A percentile compares a stretch with the other conserved stretches of the same genome.
These are phyloP conservation scores for Begonia loranthoides DNA, from an alignment of 306 rosid genomes.

Conservation along the genomic window DNA sequence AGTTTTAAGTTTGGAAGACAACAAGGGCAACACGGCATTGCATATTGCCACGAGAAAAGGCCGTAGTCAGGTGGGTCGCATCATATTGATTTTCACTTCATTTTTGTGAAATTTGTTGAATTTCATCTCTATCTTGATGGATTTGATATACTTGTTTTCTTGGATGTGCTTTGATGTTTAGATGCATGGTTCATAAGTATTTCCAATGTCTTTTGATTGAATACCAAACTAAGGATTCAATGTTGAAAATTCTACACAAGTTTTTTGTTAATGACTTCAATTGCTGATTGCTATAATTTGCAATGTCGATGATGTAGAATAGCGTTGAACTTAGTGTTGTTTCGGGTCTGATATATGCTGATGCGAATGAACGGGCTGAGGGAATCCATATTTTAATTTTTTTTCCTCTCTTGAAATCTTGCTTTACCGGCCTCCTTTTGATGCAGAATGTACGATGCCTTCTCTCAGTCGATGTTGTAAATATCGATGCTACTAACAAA, in stretches of 20 bases:
- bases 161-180: background rate
- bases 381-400: background rate
- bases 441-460: constrained; percentile 67
- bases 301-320: too few species aligned
- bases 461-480: constrained; percentile 43
- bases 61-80: constrained; percentile 47
- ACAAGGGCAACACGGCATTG: constrained; percentile 84
- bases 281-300: background rate
- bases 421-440: constrained; percentile 3
- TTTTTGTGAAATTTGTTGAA: background rate
- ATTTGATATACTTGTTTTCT: background rate
- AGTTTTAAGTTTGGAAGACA: constrained; percentile 65
- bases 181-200: background rate
- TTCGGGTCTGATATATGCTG: too few species aligned
- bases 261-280: too few species aligned
- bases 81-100: constrained; percentile 4
- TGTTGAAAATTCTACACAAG: too few species aligned
- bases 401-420: background rate
- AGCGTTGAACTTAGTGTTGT: too few species aligned
- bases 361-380: too few species aligned
- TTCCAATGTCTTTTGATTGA: background rate
- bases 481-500: constrained; percentile 57
- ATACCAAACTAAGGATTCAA: too few species aligned
- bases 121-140: background rate
- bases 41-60: constrained; percentile 78